Base-by-base conservation (phyloP, 495 filamentous ascomycete genomes). In the Aspergillus leporis region DNA sequence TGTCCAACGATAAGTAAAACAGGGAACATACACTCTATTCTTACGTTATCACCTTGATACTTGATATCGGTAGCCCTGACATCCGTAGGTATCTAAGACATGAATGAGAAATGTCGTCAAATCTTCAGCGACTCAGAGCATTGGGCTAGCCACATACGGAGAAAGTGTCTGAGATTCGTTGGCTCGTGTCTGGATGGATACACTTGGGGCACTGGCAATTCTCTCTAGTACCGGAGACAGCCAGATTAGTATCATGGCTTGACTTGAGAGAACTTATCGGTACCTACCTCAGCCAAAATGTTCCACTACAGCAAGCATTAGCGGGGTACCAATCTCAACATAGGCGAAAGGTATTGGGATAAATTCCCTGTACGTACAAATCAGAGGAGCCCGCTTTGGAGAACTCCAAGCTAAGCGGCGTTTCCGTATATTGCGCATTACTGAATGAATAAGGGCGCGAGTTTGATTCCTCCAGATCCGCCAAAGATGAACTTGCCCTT, bases 121-220 rank as follows among this genome's bases (percentile, higher is more conserved):
- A n/a, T 16, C 16, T n/a, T 5, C 38, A 41, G 6, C 5, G 16
- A 18, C 38, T n/a, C 38, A 41, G 14, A 0, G 16, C 38, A 16
- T 18, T n/a, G 38, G 16, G 16, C 14, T 41, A 16, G 38, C 14
- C 13, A 41, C 77, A 61, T 78, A 89, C 87, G 57, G 71, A 72
- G 63, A 92, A 93, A 0, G 87, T 92, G 64, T 93, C 81, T 38
- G 88, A 77, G 28, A 81, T 81, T 32, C 90, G 80, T 70, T 97
- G 92, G 68, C 73, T 84, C 14, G 92, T 97, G 53, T 88, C 84
- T 58, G 83, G 85, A 67, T 96, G 86, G 10, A 91, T 78, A 69
- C 92, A 97, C 50, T 76, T 68, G 0, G 68, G 57, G 66, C 92
- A 96, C 51, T 85, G 89, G 66, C 92, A 96, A 65, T 92, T 90